These are phyloP conservation scores for Lagenidium sp. DNA, from an alignment of 352 stramenopile species.

Conservation along the genomic window DNA sequence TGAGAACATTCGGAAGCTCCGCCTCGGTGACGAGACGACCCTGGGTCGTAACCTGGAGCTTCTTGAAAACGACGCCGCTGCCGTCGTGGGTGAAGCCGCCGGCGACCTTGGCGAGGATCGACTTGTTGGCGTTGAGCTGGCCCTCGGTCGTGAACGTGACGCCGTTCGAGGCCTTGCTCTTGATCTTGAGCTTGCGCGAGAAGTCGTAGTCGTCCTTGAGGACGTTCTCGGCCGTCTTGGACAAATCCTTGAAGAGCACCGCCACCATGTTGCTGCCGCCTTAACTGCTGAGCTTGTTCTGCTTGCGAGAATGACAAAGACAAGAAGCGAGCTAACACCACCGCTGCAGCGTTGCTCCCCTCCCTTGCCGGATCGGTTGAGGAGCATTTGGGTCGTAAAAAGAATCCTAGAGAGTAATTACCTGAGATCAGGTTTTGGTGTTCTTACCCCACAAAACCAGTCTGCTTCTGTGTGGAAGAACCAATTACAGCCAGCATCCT, in stretches of 20 bases:
- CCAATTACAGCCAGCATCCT: too few species aligned
- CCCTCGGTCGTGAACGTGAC: constrained; percentile 73
- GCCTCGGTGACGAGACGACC: constrained; percentile 69
- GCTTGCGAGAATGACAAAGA: constrained; percentile 37
- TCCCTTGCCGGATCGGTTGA: constrained; percentile 3
- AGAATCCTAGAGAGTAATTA: too few species aligned
- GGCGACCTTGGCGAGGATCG: constrained; percentile 75
- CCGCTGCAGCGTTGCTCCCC: constrained; percentile 3
- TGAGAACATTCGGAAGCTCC: constrained; percentile 70
- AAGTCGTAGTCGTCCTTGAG: constrained; percentile 75
- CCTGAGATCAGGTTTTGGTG: too few species aligned
- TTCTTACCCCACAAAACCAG: too few species aligned
- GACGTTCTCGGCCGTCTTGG: constrained; percentile 69
- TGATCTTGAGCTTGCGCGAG: constrained; percentile 76
- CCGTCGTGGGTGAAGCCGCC: constrained; percentile 62
- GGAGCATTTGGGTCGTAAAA: too few species aligned
- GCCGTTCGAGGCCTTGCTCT: constrained; percentile 66
- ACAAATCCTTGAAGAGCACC: constrained; percentile 75
- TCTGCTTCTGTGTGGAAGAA: too few species aligned
- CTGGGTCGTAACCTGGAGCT: constrained; percentile 80
- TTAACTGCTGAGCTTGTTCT: constrained; percentile 5
- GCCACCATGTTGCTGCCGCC: constrained; percentile 23
- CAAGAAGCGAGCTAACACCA: constrained; percentile 5
- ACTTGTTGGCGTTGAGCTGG: constrained; percentile 71
- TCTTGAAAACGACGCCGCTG: constrained; percentile 73